Evolutionary conservation across 2,329 filamentous ascomycete species (phyloP), one percentile per base, ranked within the genome.

Genomic region (Coccinonectria pachysandricola): DNA sequence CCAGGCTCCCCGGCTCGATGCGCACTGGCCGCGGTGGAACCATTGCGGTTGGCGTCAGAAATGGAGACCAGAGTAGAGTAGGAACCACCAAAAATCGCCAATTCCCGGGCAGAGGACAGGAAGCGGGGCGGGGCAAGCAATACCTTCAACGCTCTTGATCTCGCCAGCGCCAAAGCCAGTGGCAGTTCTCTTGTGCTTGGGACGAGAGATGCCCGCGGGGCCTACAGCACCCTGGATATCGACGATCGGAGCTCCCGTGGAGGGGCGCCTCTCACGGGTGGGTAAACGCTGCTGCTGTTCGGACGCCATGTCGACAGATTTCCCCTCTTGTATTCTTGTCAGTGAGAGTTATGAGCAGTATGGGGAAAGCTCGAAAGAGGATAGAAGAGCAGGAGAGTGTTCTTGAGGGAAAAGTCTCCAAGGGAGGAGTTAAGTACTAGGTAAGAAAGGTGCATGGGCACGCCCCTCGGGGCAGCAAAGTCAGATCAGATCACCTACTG

Each of bases 131-230:
- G n/a, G n/a, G n/a, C n/a, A n/a, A n/a, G n/a, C n/a, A n/a, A 19
- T 75, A 64, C 86, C 85, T 63, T 96, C 87, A 24, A 96, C 84
- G 46, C 62, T 79, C 65, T 94, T 95, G 65, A 95, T 95, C 52
- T 98, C 91, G 18, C 73, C 66, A 15, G 86, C 71, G 17, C 86
- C 87, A 51, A 96, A 91, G 7, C 91, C 91, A 7, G 91, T 98
- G 41, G 83, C 82, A n/a, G 88, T 96, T 43, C 91, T 75, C 68
- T 85, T 95, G 64, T 98, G 91, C 64, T 96, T 98, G 23, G 91
- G 91, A 35, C 91, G 72, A 14, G 71, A 75, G 59, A 81, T 78
- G 52, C 92, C 88, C 21, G 78, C 79, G 20, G 86, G 85, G n/a
- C 80, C 80, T 31, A 95, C 75, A 11, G 83, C 79, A 39, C 86